Evolutionary conservation across 768 basidiomycete genomes (phyloP).

Genomic region (Hypsizygus marmoreus): DNA sequence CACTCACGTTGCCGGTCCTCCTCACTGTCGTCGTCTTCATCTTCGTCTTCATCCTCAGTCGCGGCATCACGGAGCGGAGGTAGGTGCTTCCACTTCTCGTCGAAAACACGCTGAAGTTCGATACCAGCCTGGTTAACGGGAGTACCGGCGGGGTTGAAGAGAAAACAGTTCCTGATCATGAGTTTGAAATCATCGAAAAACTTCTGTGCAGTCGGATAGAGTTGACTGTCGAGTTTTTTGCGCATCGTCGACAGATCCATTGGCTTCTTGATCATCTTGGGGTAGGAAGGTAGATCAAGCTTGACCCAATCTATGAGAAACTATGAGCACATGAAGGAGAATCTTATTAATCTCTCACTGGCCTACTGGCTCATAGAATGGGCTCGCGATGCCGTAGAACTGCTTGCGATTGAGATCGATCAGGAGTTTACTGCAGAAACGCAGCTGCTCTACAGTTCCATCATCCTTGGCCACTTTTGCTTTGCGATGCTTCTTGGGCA

Average conservation of each 20-base stretch:
- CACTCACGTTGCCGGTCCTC: conserved; percentile 71
- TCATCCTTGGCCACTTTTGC: conserved; percentile 63
- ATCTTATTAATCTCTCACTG: too few relatives aligned
- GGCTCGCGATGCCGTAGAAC: conserved; percentile 68
- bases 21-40: conserved; percentile 68
- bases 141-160: conserved; percentile 88
- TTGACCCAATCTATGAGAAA: conserved; percentile 65
- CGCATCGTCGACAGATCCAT: conserved; percentile 95
- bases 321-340: conserved; percentile 9
- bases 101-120: conserved; percentile 84
- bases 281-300: conserved; percentile 82
- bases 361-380: conserved; percentile 96
- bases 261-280: conserved; percentile 86
- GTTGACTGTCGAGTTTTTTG: conserved; percentile 74
- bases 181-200: conserved; percentile 92
- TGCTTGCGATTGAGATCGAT: conserved; percentile 79
- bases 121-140: conserved; percentile 85
- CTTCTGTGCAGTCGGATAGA: conserved; percentile 76
- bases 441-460: conserved; percentile 79
- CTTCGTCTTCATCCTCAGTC: conserved; percentile 67
- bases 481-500: conserved; percentile 68
- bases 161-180: conserved; percentile 92
- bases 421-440: conserved; percentile 77
- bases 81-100: conserved; percentile 86
- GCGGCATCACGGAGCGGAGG: conserved; percentile 59